Percentiles rank a stretch among this genome's conserved stretches.
phyloP scores from a whole-genome alignment of 768 basidiomycete genomes.

The Pulveroboletus ravenelii region DNA sequence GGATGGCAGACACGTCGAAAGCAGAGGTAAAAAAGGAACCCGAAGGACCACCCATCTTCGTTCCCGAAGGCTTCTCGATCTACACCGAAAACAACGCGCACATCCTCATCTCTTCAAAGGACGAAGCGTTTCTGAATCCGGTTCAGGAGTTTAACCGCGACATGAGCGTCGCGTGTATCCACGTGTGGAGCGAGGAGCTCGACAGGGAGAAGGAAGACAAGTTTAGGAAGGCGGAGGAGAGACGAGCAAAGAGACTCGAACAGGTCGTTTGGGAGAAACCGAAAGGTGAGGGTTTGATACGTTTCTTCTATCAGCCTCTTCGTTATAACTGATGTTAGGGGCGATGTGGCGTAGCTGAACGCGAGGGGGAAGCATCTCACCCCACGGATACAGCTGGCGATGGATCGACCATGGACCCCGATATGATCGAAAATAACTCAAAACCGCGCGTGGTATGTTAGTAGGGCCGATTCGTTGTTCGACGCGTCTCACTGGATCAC shows the following conservation, averaged over 20 bases:
- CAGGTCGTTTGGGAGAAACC: slow-evolving; percentile 39
- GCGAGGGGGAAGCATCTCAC: not conserved
- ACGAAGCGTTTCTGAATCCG: slow-evolving; percentile 93
- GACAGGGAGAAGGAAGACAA: slow-evolving; percentile 58
- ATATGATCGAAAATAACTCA: not conserved
- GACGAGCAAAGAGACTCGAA: slow-evolving; percentile 35
- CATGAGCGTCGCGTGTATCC: slow-evolving; percentile 84
- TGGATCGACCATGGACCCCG: not conserved
- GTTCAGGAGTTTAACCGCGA: slow-evolving; percentile 99
- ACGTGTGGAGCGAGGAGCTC: slow-evolving; percentile 77
- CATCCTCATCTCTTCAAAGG: slow-evolving; percentile 48
- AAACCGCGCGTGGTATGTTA: slow-evolving; percentile 25
- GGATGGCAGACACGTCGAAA: not conserved
- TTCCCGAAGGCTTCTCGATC: slow-evolving; percentile 73
- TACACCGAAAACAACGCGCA: slow-evolving; percentile 79
- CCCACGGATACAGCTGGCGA: not conserved
- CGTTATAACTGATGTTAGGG: slow-evolving; percentile 1
- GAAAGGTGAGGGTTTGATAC: slow-evolving; percentile 36
- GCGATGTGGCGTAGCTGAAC: not conserved
- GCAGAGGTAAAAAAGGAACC: not conserved
- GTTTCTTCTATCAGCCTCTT: not conserved
- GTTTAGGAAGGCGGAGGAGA: slow-evolving; percentile 53
- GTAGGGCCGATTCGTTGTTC: not conserved
- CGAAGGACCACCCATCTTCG: slow-evolving; percentile 26
- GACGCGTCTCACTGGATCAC: not conserved